Base-by-base conservation (phyloP, 2,329 filamentous ascomycete genomes). In the Epichloe brachyelytri region DNA sequence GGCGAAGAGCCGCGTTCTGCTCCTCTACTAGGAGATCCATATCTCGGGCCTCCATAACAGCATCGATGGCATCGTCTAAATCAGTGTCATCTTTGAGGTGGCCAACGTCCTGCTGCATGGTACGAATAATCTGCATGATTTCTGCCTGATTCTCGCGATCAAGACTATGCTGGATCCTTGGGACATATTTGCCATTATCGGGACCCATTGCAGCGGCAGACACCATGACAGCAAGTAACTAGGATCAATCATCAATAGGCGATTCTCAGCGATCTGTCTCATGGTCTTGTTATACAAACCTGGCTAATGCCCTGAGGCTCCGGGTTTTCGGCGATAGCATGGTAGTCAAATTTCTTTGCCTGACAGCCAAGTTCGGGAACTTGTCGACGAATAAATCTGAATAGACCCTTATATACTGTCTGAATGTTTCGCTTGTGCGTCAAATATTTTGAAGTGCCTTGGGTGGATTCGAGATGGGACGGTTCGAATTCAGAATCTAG, bases 211-310 rank as follows among this genome's bases (percentile, higher is more conserved):
- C 76, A 26, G 79, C 79, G n/a, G 82, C 68, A 14, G 64, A 75
- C 20, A 85, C 70, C 61, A 85, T 74, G 51, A 85, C 71, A 53
- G 79, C 79, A 41, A 85, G 69, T 48, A 85, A 70, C 70, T 83
- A 70, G 51, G 71, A 66, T 39, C 44, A 56, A 41, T 36, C 14
- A 6, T 10, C 15, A 26, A 39, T 54, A 4, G 48, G 50, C 22
- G 46, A n/a, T 36, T 36, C 26, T 14, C 6, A 20, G 26, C 17
- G 30, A 22, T 12, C 50, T 68, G 62, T 56, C 65, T 56, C 6
- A 38, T 20, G 15, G 36, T 51, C 39, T 8, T 47, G 10, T 10
- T 20, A n/a, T 47, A 53, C 41, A 19, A 71, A 72, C 76, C 68
- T 79, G 74, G 56, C 71, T 69, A 48, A 80, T 74, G 55, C 76